These are phyloP conservation scores for Thermochaetoides dissita DNA, from an alignment of 2,329 filamentous ascomycete species.

Conservation along the genomic window DNA sequence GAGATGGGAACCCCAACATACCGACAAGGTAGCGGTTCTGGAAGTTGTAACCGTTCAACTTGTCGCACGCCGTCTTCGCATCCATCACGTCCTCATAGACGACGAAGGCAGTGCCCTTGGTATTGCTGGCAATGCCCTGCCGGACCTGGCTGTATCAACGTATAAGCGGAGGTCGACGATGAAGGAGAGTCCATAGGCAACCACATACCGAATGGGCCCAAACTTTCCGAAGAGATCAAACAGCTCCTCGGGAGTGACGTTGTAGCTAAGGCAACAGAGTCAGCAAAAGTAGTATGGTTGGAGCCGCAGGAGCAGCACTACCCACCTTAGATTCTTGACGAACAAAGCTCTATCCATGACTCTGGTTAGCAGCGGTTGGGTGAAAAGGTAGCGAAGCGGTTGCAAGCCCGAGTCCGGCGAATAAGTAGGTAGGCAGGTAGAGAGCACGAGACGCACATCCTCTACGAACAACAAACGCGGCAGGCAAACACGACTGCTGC, in stretches of 20 bases:
- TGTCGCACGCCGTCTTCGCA: constrained; percentile 97
- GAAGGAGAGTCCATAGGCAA: not conserved
- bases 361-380: constrained; percentile 10
- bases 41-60: constrained; percentile 99
- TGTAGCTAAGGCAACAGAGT: constrained; percentile 57
- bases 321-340: constrained; percentile 95
- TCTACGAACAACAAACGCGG: not conserved
- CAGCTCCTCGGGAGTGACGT: constrained; percentile 93
- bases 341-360: constrained; percentile 71
- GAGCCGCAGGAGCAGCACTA: too few species aligned
- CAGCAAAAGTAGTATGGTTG: too few species aligned
- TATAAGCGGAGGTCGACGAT: constrained; percentile 11
- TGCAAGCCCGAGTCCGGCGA: constrained; percentile 4
- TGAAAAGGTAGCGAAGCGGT: constrained; percentile 2
- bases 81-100: constrained; percentile 99
- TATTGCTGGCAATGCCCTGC: constrained; percentile 91
- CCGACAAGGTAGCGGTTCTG: constrained; percentile 98
- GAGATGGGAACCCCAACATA: constrained; percentile 34
- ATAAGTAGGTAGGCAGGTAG: not conserved
- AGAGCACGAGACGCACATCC: too few species aligned
- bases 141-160: constrained; percentile 66
- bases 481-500: not conserved
- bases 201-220: constrained; percentile 73
- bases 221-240: constrained; percentile 99
- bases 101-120: constrained; percentile 96